Conservation (phyloP, 129 eudicot species). For the Chrysanthemum makinoi region DNA sequence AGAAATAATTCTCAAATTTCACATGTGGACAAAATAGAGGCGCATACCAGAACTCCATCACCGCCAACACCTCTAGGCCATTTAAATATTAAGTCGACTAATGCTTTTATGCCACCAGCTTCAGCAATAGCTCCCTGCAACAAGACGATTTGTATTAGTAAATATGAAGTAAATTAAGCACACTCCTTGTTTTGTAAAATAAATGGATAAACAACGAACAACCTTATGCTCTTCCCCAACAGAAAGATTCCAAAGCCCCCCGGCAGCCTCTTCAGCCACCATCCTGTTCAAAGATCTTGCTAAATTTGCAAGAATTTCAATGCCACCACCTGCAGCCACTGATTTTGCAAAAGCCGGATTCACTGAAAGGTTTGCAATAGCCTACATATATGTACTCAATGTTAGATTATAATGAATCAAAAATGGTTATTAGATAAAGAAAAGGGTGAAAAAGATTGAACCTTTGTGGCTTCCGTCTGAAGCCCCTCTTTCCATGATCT, state of each 20-base stretch:
- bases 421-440: background rate
- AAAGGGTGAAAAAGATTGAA: conserved; percentile 22
- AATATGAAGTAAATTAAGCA: background rate
- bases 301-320: conserved; percentile 66
- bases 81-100: conserved; percentile 86
- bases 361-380: conserved; percentile 92
- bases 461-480: conserved; percentile 96
- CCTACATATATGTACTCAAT: conserved; percentile 35
- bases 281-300: conserved; percentile 87
- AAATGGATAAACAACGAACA: conserved; percentile 16
- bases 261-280: conserved; percentile 99
- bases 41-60: conserved; percentile 91
- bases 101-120: conserved; percentile 92
- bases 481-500: conserved; percentile 91
- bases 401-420: background rate
- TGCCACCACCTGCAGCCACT: conserved; percentile 94
- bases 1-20: background rate
- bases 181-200: background rate
- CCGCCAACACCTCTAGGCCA: conserved; percentile 97
- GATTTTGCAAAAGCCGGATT: conserved; percentile 84
- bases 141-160: conserved; percentile 1
- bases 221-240: conserved; percentile 99
- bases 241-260: conserved; percentile 98
- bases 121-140: conserved; percentile 89
- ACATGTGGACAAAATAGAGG: conserved; percentile 18